phyloP scores from a whole-genome alignment of 139 green algal species.

The Chlorella sp. region DNA sequence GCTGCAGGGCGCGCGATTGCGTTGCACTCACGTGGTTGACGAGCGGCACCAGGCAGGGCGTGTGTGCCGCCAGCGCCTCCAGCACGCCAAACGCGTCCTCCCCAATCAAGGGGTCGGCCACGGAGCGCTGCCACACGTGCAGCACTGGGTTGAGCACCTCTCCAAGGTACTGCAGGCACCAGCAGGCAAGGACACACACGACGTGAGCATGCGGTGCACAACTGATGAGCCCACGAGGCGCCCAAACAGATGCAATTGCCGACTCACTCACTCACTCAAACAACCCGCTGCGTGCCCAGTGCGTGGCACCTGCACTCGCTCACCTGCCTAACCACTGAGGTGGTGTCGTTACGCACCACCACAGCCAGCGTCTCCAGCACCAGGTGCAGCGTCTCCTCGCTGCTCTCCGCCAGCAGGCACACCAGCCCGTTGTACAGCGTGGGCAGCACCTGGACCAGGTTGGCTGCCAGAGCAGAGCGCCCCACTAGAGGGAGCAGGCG shows the following conservation, averaged over 20 bases:
- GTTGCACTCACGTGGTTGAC: conserved; percentile 12
- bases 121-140: conserved; percentile 20
- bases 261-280: no score
- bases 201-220: not conserved
- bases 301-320: no score
- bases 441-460: not conserved
- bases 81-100: conserved; percentile 20
- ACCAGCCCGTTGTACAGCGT: conserved; percentile 18
- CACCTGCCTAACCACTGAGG: conserved; percentile 20
- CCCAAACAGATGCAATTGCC: not conserved
- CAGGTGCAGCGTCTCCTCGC: conserved; percentile 65
- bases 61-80: conserved; percentile 12
- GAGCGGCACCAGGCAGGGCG: conserved; percentile 13
- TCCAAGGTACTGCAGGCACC: not conserved
- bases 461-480: no score
- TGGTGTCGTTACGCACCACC: conserved; percentile 28
- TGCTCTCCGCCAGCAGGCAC: conserved; percentile 25
- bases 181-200: not conserved
- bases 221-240: no score
- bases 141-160: conserved; percentile 11
- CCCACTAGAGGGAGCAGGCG: not conserved
- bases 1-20: no score
- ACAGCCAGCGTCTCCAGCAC: conserved; percentile 62
- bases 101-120: conserved; percentile 21
- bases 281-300: no score